phyloP scores from a whole-genome alignment of 306 rosid species.

The Cucurbita argyrosperma region DNA sequence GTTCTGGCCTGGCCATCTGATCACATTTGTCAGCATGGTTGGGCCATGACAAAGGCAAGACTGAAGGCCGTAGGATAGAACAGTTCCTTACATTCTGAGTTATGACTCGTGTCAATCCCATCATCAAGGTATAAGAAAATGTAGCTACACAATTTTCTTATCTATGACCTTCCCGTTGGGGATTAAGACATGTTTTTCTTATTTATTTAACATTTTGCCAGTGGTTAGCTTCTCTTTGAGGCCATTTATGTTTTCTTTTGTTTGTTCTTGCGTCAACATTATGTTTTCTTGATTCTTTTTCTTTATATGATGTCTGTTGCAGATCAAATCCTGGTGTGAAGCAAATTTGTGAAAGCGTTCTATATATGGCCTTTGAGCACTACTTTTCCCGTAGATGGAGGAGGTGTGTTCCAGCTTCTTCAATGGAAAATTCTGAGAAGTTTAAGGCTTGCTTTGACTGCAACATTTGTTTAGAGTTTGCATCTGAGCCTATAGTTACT shows the following conservation, averaged over 20 bases:
- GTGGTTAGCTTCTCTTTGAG: not conserved
- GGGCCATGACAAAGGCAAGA: not conserved
- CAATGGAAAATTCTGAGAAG: conserved; percentile 26
- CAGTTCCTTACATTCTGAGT: not conserved
- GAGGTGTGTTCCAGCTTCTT: conserved; percentile 24
- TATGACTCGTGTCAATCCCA: too few relatives aligned
- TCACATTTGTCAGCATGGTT: not conserved
- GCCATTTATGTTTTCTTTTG: not conserved
- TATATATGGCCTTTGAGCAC: conserved; percentile 45
- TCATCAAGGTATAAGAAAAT: not conserved
- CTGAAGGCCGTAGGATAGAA: not conserved
- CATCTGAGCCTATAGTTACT: conserved; percentile 69
- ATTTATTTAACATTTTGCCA: not conserved
- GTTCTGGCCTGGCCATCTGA: not conserved
- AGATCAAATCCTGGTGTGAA: not conserved
- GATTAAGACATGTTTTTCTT: not conserved
- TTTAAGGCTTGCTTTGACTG: conserved; percentile 51
- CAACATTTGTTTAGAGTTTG: conserved; percentile 79
- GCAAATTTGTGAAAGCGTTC: not conserved
- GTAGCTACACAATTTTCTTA: not conserved
- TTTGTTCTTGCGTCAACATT: not conserved
- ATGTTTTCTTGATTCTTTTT: not conserved
- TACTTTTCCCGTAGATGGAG: conserved; percentile 42
- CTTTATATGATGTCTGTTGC: not conserved
- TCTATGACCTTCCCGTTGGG: not conserved